Evolutionary conservation across 2,329 filamentous ascomycete species (phyloP).

Genomic region (Alternaria sp.): DNA sequence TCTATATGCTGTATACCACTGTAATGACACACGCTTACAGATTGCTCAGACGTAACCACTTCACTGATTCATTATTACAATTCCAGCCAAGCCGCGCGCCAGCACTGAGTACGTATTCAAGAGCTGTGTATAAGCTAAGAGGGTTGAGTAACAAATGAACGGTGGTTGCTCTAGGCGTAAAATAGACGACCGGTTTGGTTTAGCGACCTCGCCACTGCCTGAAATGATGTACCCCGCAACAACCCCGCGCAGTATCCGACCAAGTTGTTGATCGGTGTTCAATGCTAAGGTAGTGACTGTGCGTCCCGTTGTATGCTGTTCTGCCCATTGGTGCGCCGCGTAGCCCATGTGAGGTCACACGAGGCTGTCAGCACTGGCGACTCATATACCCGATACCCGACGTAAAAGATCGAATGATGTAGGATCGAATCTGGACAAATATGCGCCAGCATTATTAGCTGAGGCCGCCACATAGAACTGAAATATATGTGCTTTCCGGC

Average conservation of each 20-base stretch:
- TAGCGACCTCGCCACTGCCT: background rate
- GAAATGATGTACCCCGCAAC: background rate
- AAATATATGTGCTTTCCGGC: background rate
- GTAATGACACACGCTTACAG: background rate
- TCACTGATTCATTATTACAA: background rate
- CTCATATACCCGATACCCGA: background rate
- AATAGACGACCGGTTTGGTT: background rate
- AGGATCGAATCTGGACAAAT: background rate
- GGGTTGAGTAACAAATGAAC: background rate
- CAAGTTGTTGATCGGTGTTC: background rate
- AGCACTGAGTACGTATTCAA: background rate
- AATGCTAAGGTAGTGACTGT: background rate
- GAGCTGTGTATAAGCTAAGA: background rate
- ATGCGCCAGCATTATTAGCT: background rate
- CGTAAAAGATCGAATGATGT: background rate
- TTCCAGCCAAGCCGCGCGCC: background rate
- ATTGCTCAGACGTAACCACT: background rate
- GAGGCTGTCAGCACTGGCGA: background rate
- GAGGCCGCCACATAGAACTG: background rate
- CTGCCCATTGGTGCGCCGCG: background rate
- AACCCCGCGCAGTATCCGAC: conserved; percentile 2
- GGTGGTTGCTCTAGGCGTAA: background rate
- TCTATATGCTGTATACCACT: background rate
- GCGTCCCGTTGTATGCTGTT: background rate
- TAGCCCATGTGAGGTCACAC: background rate